These are phyloP conservation scores for Macrolepiota fuliginosa DNA, from an alignment of 768 basidiomycete genomes.

Conservation along the genomic window DNA sequence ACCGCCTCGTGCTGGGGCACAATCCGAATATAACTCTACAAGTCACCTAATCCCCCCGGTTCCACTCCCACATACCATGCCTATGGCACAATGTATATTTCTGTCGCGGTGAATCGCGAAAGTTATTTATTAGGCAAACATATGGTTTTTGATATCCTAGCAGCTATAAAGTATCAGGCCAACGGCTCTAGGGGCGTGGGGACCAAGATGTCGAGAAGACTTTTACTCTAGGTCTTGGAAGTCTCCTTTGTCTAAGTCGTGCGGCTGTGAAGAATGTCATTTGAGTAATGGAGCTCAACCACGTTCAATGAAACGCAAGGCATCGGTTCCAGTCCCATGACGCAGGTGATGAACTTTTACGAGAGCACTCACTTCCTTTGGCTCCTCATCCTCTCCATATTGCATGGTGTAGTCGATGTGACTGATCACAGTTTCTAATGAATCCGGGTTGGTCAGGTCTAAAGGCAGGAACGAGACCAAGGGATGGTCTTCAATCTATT, in stretches of 20 bases:
- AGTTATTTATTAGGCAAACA: background rate
- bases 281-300: conserved; percentile 4
- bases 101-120: background rate
- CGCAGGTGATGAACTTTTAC: background rate
- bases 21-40: background rate
- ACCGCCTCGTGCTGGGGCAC: background rate
- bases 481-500: conserved; percentile 96
- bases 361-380: conserved; percentile 68
- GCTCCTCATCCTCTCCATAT: conserved; percentile 98
- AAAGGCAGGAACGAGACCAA: conserved; percentile 96
- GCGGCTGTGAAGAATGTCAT: conserved; percentile 52
- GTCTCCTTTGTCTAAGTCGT: conserved; percentile 91
- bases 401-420: conserved; percentile 99
- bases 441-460: conserved; percentile 87
- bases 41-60: conserved; percentile 6
- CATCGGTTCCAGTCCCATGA: conserved; percentile 2
- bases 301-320: background rate
- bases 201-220: background rate
- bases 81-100: background rate
- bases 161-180: background rate
- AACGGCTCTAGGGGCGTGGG: background rate
- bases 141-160: background rate
- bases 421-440: conserved; percentile 85
- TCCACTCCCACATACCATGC: background rate
- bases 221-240: conserved; percentile 70